These are phyloP conservation scores for Penicillium sclerotiorum DNA, from an alignment of 2,329 filamentous ascomycete species.

Conservation along the genomic window DNA sequence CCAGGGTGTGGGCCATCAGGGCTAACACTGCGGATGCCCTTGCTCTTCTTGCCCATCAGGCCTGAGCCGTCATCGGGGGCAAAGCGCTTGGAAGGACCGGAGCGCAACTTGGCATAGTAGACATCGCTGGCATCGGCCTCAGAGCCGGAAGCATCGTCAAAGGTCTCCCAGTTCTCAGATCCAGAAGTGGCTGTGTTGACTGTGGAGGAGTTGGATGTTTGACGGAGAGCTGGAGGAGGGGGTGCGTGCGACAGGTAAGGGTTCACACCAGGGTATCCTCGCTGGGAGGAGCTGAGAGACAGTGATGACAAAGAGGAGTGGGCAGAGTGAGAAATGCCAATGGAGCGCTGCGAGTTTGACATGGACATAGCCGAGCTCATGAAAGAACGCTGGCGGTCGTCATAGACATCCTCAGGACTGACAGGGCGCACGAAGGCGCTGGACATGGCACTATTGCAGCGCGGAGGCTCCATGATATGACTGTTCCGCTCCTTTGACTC, in stretches of 20 bases:
- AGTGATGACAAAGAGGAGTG: constrained; percentile 45
- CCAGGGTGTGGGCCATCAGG: constrained; percentile 45
- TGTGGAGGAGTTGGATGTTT: constrained; percentile 72
- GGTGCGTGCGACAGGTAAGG: constrained; percentile 40
- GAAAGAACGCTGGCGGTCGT: constrained; percentile 62
- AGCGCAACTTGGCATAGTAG: constrained; percentile 78
- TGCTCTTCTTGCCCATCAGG: constrained; percentile 45
- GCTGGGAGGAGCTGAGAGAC: constrained; percentile 36
- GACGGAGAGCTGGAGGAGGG: constrained; percentile 56
- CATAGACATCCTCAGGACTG: constrained; percentile 81
- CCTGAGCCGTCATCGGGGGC: constrained; percentile 41
- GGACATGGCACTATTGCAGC: constrained; percentile 56
- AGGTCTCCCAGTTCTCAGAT: constrained; percentile 98
- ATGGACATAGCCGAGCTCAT: constrained; percentile 46
- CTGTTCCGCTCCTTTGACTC: constrained; percentile 50
- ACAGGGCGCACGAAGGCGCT: constrained; percentile 59
- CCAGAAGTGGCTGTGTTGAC: constrained; percentile 70
- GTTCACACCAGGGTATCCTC: constrained; percentile 37
- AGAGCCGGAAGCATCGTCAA: constrained; percentile 77
- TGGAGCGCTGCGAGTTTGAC: constrained; percentile 35
- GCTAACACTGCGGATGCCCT: constrained; percentile 52
- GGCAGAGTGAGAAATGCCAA: constrained; percentile 43
- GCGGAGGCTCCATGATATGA: constrained; percentile 44
- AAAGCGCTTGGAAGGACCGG: constrained; percentile 67
- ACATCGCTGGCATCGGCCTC: constrained; percentile 74